phyloP scores from a whole-genome alignment of 305 asterid genomes.

The Lippia alba region DNA sequence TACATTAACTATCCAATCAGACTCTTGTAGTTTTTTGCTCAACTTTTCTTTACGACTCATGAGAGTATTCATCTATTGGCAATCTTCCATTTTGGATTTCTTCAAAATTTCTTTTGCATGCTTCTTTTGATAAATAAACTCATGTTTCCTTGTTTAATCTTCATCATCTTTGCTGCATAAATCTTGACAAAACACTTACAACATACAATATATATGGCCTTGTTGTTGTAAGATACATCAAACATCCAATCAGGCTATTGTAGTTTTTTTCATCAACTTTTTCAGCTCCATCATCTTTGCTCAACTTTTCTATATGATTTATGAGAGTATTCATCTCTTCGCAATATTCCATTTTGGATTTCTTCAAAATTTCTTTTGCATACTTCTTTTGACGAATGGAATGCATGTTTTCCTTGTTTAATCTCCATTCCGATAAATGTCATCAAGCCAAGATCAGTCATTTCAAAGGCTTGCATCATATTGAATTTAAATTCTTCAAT shows the following conservation, averaged over 20 bases:
- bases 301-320: background rate
- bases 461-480: background rate
- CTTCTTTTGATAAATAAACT: too few species aligned
- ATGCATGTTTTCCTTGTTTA: background rate
- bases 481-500: background rate
- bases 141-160: too few species aligned
- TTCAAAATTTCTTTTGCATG: too few species aligned
- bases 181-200: too few species aligned
- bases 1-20: background rate
- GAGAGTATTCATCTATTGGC: too few species aligned
- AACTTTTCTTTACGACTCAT: too few species aligned
- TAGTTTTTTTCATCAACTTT: background rate
- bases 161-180: too few species aligned
- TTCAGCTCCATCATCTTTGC: background rate
- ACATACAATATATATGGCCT: too few species aligned
- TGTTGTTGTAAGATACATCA: too few species aligned
- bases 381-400: background rate
- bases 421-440: background rate
- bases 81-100: too few species aligned
- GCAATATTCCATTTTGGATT: background rate
- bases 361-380: background rate
- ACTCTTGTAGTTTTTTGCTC: too few species aligned
- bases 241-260: too few species aligned
- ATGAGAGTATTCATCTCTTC: background rate
- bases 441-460: background rate